Evolutionary conservation across 208 protist species (phyloP), one percentile per base, ranked within the genome.

Genomic region (Acanthamoeba culbertsoni): DNA sequence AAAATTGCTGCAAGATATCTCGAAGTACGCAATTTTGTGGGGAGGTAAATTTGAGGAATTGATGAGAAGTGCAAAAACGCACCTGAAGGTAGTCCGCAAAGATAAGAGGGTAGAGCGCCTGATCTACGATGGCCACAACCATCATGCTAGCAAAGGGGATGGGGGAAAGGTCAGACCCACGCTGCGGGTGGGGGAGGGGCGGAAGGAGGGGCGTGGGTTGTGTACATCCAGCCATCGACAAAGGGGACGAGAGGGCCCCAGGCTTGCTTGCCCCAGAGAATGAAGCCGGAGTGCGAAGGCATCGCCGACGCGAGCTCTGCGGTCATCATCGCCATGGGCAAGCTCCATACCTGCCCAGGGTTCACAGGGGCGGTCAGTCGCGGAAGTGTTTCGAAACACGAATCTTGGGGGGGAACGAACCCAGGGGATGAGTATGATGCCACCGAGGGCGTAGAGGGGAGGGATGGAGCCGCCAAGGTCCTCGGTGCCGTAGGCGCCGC

Each of bases 71-170:
- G n/a, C n/a, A n/a, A 37, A 40, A n/a, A 75, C 35, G 20, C 65
- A 40, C 46, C 77, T 86, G 23, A 20, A 86, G 77, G 79, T 89
- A 89, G 79, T 65, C 55, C 3, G 45, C 20, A 23, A 89, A 89
- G 79, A 89, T 89, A 14, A 89, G 51, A 5, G 79, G 79, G 53
- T 89, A 89, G 79, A 89, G 79, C 23, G 79, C 79, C 26, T 89
- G 79, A 35, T 89, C 79, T 0, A 89, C 55, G 79, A 89, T 65
- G 4, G 55, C 79, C 42, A 89, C 79, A 10, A 89, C 79, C 53
- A 89, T 46, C 46, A 89, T 59, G 45, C 46, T 89, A 51, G 53
- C 59, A 0, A 18, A 10, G 28, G 59, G 6, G n/a, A 0, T 62
- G 59, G 23, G 14, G 7, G 28, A n/a, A n/a, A n/a, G n/a, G n/a